Conservation (phyloP, 1,284 basidiomycete genomes). For the Coriolopsis trogii region DNA sequence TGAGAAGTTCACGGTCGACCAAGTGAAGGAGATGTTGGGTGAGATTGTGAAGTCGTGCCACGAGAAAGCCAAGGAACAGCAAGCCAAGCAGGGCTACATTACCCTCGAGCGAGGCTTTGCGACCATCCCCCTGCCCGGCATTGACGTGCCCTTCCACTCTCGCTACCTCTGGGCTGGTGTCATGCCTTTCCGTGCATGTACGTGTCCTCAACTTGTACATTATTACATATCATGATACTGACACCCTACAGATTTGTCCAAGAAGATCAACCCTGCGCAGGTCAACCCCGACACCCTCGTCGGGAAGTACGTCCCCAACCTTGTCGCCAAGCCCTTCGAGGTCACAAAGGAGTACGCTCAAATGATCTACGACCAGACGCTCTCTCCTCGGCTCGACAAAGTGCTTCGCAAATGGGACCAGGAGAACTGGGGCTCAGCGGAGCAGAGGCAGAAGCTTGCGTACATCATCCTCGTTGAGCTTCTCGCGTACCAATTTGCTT, state of each 20-base stretch:
- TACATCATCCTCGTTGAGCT: conserved; percentile 97
- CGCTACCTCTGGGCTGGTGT: conserved; percentile 99
- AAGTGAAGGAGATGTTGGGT: conserved; percentile 89
- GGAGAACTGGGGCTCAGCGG: conserved; percentile 83
- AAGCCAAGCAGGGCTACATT: conserved; percentile 87
- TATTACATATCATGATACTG: conserved; percentile 24
- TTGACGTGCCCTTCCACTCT: conserved; percentile 99
- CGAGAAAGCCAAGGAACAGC: conserved; percentile 77
- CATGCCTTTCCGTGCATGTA: conserved; percentile 93
- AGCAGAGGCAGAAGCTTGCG: conserved; percentile 89
- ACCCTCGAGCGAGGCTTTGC: conserved; percentile 96
- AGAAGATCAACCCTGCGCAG: conserved; percentile 93
- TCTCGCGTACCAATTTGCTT: conserved; percentile 95
- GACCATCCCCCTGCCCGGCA: conserved; percentile 94
- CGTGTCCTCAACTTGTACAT: conserved; percentile 37
- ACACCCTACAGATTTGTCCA: conserved; percentile 97
- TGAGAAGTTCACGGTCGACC: conserved; percentile 82
- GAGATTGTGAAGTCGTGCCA: conserved; percentile 90
- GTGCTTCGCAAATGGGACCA: conserved; percentile 93
- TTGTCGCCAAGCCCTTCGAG: conserved; percentile 94
- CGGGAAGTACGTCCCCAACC: conserved; percentile 96
- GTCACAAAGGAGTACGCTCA: conserved; percentile 91
- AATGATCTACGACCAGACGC: conserved; percentile 93
- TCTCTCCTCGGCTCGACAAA: conserved; percentile 91
- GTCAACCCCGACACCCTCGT: conserved; percentile 92